Base-by-base conservation (phyloP, 306 rosid genomes). In the Cicer yamashitae region DNA sequence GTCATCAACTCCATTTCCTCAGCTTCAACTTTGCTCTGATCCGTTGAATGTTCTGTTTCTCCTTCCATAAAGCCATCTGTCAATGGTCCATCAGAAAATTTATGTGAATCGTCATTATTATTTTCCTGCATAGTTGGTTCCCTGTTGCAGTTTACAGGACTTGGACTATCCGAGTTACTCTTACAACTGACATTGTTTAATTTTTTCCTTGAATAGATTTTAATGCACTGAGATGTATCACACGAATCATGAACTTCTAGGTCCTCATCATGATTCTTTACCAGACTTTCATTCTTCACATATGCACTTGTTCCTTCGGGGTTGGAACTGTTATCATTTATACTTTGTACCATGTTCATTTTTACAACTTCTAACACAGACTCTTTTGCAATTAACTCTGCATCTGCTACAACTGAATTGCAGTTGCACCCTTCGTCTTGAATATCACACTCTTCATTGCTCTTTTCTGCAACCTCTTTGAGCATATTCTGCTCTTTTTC, bases 331-430 rank as follows among this genome's bases (percentile, higher is more conserved):
- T 15, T 10, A 59, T 78, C 70, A 68, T 57, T 79, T 45, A 74
- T 57, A 56, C 45, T 73, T 45, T 30, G 48, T 62, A 67, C 73
- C 9, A 34, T 34, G 57, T 63, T 73, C 51, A 77, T 41, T 62
- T 79, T 62, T 44, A 45, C 71, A 70, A 59, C 76, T 77, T 84
- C 75, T 30, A 37, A 37, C 56, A 59, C 73, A 48, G 54, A 73
- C 43, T 65, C 79, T 50, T 79, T 43, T 7, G 52, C 54, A 43
- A 62, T 57, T 67, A 40, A 37, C 67, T 72, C 52, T 12, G 73
- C 74, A 78, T 66, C 43, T 68, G 79, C 51, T 45, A 43, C 57
- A 53, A 57, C 79, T 64, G 77, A 73, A 67, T n/a, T 54, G 67
- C 9, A 43, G 47, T 7, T 48, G 54, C 61, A 12, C 48, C 76